Evolutionary conservation across 352 stramenopile genomes (phyloP).

Genomic region (Phytophthora pseudosyringae): DNA sequence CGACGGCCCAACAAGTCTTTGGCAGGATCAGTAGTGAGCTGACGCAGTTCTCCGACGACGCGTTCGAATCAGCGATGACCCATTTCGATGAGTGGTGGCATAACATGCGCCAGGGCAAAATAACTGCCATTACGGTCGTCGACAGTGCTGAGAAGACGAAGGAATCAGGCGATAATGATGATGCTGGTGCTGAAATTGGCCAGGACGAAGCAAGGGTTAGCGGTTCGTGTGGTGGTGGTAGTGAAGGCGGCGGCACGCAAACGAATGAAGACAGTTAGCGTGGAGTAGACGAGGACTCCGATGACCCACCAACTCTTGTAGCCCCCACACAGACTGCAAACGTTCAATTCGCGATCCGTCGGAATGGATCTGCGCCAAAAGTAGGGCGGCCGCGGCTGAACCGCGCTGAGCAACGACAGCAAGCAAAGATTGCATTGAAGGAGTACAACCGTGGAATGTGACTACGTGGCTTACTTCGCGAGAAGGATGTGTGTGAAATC

Average conservation of each 20-base stretch:
- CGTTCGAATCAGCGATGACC: constrained; percentile 7
- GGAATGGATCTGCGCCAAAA: too few species aligned
- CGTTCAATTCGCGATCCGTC: not conserved
- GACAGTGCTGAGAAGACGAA: too few species aligned
- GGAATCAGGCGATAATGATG: too few species aligned
- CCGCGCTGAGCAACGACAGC: not conserved
- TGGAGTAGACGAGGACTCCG: too few species aligned
- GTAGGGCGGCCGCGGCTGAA: too few species aligned
- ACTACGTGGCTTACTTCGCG: not conserved
- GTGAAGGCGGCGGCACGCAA: too few species aligned
- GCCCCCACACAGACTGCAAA: not conserved
- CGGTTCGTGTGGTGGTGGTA: too few species aligned
- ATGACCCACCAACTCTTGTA: too few species aligned
- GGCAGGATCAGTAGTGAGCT: constrained; percentile 12
- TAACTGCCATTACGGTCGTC: too few species aligned
- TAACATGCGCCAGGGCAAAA: not conserved
- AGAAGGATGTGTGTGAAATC: not conserved
- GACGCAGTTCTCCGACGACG: not conserved
- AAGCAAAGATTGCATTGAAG: not conserved
- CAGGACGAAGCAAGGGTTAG: too few species aligned
- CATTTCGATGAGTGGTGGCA: constrained; percentile 20
- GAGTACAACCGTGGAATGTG: not conserved
- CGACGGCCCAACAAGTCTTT: constrained; percentile 15
- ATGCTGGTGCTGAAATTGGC: too few species aligned
- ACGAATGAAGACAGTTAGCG: too few species aligned